Evolutionary conservation across 345 rosid species (phyloP).

Genomic region (Bretschneidera sinensis): DNA sequence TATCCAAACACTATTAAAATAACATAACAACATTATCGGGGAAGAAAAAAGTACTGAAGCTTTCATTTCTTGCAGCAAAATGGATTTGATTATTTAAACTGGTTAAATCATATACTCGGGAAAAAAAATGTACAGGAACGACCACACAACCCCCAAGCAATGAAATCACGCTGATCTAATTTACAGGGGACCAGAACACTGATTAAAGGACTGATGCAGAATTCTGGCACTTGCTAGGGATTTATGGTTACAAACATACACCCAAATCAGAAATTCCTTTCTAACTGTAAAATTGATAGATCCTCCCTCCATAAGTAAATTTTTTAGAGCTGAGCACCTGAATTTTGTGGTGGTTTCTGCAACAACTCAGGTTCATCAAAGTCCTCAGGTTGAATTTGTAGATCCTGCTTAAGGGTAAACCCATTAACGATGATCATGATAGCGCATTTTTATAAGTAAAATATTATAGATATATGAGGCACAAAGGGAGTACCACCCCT

Average conservation of each 20-base stretch:
- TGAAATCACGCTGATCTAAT: conserved; percentile 9
- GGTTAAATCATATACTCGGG: neutral
- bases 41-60: too few species aligned
- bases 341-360: conserved; percentile 47
- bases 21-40: too few species aligned
- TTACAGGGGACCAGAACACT: conserved; percentile 26
- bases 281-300: conserved; percentile 1
- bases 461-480: too few species aligned
- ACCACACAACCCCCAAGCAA: conserved; percentile 7
- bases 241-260: conserved; percentile 18
- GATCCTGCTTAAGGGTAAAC: conserved; percentile 43
- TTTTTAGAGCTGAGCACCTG: conserved; percentile 45
- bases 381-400: conserved; percentile 52
- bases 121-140: conserved; percentile 9
- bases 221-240: conserved; percentile 14
- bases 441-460: neutral
- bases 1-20: too few species aligned
- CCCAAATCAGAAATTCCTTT: neutral
- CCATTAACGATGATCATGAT: neutral
- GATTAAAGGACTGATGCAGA: neutral
- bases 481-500: neutral
- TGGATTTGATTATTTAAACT: conserved; percentile 13
- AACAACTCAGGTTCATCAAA: conserved; percentile 63
- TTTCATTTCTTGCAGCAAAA: neutral
- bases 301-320: neutral